Base-by-base conservation (phyloP, 768 basidiomycete genomes). In the Macrolepiota albuminosa region DNA sequence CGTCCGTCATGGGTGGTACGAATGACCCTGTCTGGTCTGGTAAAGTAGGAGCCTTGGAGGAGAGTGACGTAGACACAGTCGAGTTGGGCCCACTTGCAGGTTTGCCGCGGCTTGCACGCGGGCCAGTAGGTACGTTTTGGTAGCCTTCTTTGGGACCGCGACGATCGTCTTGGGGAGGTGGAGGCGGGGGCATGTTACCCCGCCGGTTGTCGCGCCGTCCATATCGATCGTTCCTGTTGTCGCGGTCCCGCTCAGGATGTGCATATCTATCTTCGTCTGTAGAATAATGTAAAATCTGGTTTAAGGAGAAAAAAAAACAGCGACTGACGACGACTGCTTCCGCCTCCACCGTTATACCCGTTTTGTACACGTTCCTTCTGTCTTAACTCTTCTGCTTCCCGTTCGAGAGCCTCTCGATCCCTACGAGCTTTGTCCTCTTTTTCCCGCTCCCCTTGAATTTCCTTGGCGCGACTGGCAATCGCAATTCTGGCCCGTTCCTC, bases 401-500 rank as follows among this genome's bases (percentile, higher is more conserved):
- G 74, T 70, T 98, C 96, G 29, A 98, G 79, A 6, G 69, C 72
- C 61, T 91, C 87, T 42, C 93, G 77, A 60, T 93, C 86, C 45
- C 72, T 70, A 63, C 79, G 80, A 5, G 84, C 60, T 6, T 74
- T 75, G 49, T 93, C 89, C 21, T 88, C 87, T 52, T 78, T 81
- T 57, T 83, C 85, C 61, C 80, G 86, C 68, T 92, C 83, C 47
- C 85, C 85, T 54, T 77, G 81, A 43, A 98, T 88, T 70, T 98
- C 95, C 60, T 89, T 83, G 21, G 87, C 83, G 14, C 96, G 87
- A 66, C 92, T 91, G 16, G 88, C 86, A 61, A 98, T 90, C 3
- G 96, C 96, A 39, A 97, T 75, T 68, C 85, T 85, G 18, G 92
- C 93, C 52, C 96, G 85, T 68, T 97, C 91, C 64, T 95, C 92